Base-by-base conservation (phyloP, 768 basidiomycete genomes). In the Xerocomellus chrysenteron region DNA sequence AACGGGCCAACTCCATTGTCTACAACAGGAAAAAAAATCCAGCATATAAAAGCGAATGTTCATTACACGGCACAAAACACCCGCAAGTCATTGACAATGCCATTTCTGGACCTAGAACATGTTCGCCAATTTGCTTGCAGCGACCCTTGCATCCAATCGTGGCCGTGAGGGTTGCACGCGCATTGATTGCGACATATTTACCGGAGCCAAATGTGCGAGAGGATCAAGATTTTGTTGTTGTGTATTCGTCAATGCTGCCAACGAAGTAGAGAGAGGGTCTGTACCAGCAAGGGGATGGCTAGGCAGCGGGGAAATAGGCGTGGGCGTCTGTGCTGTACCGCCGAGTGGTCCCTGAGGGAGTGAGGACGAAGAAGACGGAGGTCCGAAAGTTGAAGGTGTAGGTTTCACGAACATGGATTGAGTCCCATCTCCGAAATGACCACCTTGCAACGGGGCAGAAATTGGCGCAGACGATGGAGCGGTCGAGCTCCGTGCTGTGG, bases 81-180 rank as follows among this genome's bases (percentile, higher is more conserved):
- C 47, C 28, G 28, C 47, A 40, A 45, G 21, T n/a, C 47, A 50
- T 41, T 4, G 14, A 37, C 43, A 36, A 17, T 16, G 6, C n/a
- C 43, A 32, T 52, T 44, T 53, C 35, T 44, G 17, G n/a, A 47
- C 35, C 67, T 75, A 92, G 68, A 92, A 90, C 87, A 91, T 88
- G 67, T 94, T 95, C 8, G 92, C 92, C 54, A 94, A 79, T 70
- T 94, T 94, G 68, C 90, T 90, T 19, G 91, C 92, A 14, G 91
- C 91, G 66, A 92, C 87, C 65, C 87, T 79, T 11, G 93, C 87
- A 69, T 97, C 94, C 64, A 96, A 71, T 65, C 88, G 78, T 43
- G 87, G 83, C 61, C 90, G 75, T 47, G 83, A 83, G 14, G 88
- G 85, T 62, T 85, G 84, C 45, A 88, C 78, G 19, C 87, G 83